Evolutionary conservation across 495 filamentous ascomycete genomes (phyloP).

Genomic region (Xylaria grammica): DNA sequence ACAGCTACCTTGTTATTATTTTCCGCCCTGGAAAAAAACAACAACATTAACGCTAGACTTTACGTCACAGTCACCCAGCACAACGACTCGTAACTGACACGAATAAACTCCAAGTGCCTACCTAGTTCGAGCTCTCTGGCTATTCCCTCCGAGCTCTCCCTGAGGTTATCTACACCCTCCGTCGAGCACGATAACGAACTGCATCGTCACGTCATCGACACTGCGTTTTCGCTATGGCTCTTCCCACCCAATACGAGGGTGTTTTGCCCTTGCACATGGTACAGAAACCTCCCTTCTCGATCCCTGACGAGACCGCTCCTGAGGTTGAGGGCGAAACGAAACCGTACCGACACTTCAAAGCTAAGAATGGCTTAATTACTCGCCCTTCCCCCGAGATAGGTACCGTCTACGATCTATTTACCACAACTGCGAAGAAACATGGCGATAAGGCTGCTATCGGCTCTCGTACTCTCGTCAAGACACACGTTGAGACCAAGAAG

Average conservation of each 20-base stretch:
- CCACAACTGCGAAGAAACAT: constrained; percentile 55
- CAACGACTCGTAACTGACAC: no score
- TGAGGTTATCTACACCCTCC: not conserved
- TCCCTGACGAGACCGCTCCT: constrained; percentile 55
- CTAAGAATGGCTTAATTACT: constrained; percentile 56
- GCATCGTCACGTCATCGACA: not conserved
- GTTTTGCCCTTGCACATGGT: constrained; percentile 49
- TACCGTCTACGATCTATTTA: constrained; percentile 66
- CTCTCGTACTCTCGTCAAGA: constrained; percentile 60
- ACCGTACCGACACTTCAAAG: constrained; percentile 61
- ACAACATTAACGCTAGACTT: not conserved
- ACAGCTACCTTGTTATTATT: no score
- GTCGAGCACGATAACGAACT: not conserved
- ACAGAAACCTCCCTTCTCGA: constrained; percentile 58
- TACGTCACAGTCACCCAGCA: no score
- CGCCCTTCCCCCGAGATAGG: constrained; percentile 56
- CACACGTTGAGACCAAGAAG: constrained; percentile 67
- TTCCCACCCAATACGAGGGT: constrained; percentile 39
- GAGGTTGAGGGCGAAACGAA: constrained; percentile 66
- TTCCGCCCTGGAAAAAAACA: no score
- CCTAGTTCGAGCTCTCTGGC: not conserved
- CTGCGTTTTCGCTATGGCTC: constrained; percentile 36
- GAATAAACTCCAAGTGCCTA: not conserved
- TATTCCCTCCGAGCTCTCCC: not conserved
- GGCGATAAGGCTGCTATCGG: constrained; percentile 64